These are phyloP conservation scores for Euryodendron excelsum DNA, from an alignment of 148 eudicot species.

Conservation along the genomic window DNA sequence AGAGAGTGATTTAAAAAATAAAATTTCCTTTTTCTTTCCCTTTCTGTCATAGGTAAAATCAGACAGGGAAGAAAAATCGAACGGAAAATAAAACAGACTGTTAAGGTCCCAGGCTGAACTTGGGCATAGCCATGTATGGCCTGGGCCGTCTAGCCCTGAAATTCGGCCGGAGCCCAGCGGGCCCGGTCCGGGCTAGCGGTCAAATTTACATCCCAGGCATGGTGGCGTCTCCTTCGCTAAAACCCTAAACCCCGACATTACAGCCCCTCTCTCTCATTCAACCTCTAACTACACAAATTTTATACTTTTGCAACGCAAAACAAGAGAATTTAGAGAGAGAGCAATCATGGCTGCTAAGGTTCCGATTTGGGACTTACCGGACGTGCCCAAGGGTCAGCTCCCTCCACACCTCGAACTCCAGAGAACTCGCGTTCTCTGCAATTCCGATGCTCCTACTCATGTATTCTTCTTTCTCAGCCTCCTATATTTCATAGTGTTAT, in stretches of 20 bases:
- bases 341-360: slow-evolving; percentile 13
- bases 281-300: not conserved
- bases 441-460: slow-evolving; percentile 63
- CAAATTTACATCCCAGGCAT: not conserved
- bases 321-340: slow-evolving; percentile 6
- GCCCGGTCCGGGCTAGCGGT: no score
- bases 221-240: not conserved
- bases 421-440: slow-evolving; percentile 74
- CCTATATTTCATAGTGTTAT: not conserved
- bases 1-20: no score
- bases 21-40: no score
- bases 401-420: slow-evolving; percentile 71
- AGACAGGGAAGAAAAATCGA: no score
- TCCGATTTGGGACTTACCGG: slow-evolving; percentile 46
- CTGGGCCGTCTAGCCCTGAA: no score
- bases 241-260: slow-evolving; percentile 7
- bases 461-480: slow-evolving; percentile 25
- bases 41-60: no score
- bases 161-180: no score
- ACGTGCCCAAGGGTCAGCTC: slow-evolving; percentile 39
- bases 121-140: no score
- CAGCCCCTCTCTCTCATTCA: not conserved
- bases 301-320: not conserved
- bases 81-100: no score
- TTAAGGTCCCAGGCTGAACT: no score